A percentile compares a stretch with the other conserved stretches of the same genome.
Evolutionary conservation across 208 protist species (phyloP).

Genomic region (Acanthamoeba lenticulata): DNA sequence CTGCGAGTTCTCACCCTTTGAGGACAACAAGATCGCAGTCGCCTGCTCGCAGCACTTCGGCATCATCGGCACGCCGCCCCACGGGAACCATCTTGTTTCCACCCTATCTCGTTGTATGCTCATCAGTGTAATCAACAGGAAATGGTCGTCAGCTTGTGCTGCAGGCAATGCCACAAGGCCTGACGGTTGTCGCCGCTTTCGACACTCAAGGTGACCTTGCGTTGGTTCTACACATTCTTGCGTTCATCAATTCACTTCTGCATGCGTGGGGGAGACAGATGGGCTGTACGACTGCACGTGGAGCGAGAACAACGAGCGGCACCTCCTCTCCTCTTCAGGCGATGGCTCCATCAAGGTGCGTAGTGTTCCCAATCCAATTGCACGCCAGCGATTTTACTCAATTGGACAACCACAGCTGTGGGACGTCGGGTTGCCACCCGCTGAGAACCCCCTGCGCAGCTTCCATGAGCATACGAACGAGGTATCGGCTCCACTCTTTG

Average conservation of each 20-base stretch:
- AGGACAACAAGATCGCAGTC: slow-evolving; percentile 78
- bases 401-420: slow-evolving; percentile 64
- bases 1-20: slow-evolving; percentile 79
- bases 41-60: slow-evolving; percentile 84
- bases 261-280: slow-evolving; percentile 19
- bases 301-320: slow-evolving; percentile 83
- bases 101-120: not conserved
- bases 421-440: slow-evolving; percentile 4
- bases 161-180: slow-evolving; percentile 46
- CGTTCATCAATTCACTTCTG: not conserved
- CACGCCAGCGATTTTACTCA: slow-evolving; percentile 68
- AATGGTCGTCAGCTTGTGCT: slow-evolving; percentile 81
- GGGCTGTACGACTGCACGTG: slow-evolving; percentile 78
- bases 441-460: slow-evolving; percentile 51
- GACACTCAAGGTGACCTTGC: slow-evolving; percentile 50
- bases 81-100: not conserved
- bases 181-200: slow-evolving; percentile 3
- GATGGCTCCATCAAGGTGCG: slow-evolving; percentile 85
- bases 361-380: not conserved
- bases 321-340: slow-evolving; percentile 75
- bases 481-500: slow-evolving; percentile 5
- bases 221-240: not conserved
- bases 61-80: slow-evolving; percentile 70
- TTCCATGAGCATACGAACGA: slow-evolving; percentile 83
- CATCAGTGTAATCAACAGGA: not conserved